These are phyloP conservation scores for Phytophthora uliginosa DNA, from an alignment of 352 stramenopile genomes.

Conservation along the genomic window DNA sequence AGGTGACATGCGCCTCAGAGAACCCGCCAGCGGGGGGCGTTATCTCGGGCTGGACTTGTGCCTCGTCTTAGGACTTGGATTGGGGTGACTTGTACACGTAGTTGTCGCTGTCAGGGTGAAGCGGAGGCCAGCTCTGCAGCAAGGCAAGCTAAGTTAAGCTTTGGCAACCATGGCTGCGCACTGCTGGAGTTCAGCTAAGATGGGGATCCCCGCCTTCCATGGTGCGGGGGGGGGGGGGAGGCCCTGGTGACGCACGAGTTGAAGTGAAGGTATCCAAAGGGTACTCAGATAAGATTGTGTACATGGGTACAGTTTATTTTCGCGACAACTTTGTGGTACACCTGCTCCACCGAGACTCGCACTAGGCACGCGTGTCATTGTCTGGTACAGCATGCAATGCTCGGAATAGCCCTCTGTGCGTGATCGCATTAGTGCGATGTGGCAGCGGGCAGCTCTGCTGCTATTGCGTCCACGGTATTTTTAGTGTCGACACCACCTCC, in stretches of 20 bases:
- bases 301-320: slow-evolving; percentile 16
- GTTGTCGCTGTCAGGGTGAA: not conserved
- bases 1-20: not conserved
- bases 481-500: slow-evolving; percentile 19
- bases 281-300: slow-evolving; percentile 19
- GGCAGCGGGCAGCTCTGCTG: not conserved
- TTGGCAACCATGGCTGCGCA: not conserved
- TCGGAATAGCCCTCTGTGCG: slow-evolving; percentile 20
- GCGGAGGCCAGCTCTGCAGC: not conserved
- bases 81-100: not conserved
- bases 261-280: slow-evolving; percentile 6
- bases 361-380: not conserved
- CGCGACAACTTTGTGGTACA: slow-evolving; percentile 5
- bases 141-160: not conserved
- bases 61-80: slow-evolving; percentile 12
- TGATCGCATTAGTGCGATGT: slow-evolving; percentile 15
- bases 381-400: not conserved
- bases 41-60: slow-evolving; percentile 17
- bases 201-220: not conserved
- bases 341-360: slow-evolving; percentile 7
- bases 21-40: not conserved
- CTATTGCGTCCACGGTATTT: slow-evolving; percentile 20
- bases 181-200: not conserved
- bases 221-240: not conserved
- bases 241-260: not conserved